Evolutionary conservation across 768 basidiomycete genomes (phyloP).

Genomic region (Lenzites betulinus): DNA sequence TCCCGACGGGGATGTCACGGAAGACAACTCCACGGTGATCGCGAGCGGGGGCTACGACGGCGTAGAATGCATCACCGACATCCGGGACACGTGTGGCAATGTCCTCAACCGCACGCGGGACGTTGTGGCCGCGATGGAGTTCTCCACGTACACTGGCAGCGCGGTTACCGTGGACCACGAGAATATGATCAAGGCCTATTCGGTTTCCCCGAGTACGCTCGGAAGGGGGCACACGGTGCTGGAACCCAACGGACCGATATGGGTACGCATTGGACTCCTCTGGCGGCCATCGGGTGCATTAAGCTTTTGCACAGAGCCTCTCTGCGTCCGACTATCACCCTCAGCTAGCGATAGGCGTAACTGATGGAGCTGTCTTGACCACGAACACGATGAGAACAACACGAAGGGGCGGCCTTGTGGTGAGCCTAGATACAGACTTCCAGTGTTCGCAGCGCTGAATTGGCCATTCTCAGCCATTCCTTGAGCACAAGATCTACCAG

Average conservation of each 20-base stretch:
- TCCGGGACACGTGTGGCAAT: slow-evolving; percentile 66
- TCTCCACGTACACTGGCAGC: slow-evolving; percentile 67
- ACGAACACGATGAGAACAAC: slow-evolving; percentile 72
- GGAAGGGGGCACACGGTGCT: slow-evolving; percentile 71
- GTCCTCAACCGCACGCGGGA: slow-evolving; percentile 81
- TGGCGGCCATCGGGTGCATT: neutral
- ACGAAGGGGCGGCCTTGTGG: slow-evolving; percentile 69
- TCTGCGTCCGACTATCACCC: slow-evolving; percentile 84
- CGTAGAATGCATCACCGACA: slow-evolving; percentile 71
- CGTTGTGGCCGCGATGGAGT: slow-evolving; percentile 68
- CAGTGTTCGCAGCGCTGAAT: neutral
- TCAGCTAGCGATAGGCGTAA: slow-evolving; percentile 77
- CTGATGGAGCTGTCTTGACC: slow-evolving; percentile 81
- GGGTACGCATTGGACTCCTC: slow-evolving; percentile 54
- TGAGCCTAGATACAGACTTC: slow-evolving; percentile 38
- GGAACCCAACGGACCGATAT: slow-evolving; percentile 78
- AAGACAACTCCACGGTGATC: slow-evolving; percentile 69
- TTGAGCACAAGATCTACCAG: slow-evolving; percentile 79
- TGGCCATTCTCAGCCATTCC: slow-evolving; percentile 57
- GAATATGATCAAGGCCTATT: slow-evolving; percentile 75
- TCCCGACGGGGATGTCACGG: slow-evolving; percentile 46
- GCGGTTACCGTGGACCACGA: slow-evolving; percentile 83
- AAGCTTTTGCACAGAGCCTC: slow-evolving; percentile 53
- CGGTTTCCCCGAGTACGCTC: slow-evolving; percentile 69
- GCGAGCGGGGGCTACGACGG: slow-evolving; percentile 84